A percentile compares a stretch with the other conserved stretches of the same genome.
Conservation (phyloP, 345 rosid genomes). For the Hypericum perforatum region DNA sequence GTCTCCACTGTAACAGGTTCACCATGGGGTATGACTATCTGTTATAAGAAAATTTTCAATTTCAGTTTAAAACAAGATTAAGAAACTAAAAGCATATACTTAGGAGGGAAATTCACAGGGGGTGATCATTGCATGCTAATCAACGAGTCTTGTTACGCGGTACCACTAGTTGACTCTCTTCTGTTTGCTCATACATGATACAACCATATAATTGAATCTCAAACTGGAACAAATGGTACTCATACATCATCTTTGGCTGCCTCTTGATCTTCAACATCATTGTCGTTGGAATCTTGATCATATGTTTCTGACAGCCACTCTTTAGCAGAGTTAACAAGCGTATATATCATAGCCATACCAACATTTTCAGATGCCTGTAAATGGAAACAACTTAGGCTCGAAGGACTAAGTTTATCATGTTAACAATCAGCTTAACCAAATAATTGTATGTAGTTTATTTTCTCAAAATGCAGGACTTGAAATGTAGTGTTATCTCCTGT, state of each 20-base stretch:
- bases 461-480: constrained; percentile 3
- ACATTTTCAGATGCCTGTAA: constrained; percentile 81
- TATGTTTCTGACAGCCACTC: constrained; percentile 85
- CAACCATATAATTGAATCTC: not conserved
- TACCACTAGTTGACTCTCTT: no score
- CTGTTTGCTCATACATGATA: not conserved
- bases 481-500: not conserved
- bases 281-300: constrained; percentile 43
- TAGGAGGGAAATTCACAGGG: not conserved
- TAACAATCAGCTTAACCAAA: constrained; percentile 7
- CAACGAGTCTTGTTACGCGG: no score
- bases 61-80: not conserved
- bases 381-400: constrained; percentile 2
- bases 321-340: constrained; percentile 76
- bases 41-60: not conserved
- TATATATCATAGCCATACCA: constrained; percentile 97
- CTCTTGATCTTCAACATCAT: constrained; percentile 34
- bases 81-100: constrained; percentile 9
- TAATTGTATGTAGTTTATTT: not conserved
- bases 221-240: constrained; percentile 10
- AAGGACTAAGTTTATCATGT: not conserved
- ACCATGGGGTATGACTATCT: constrained; percentile 92
- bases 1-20: constrained; percentile 93
- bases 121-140: not conserved
- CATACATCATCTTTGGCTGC: constrained; percentile 80